phyloP scores from a whole-genome alignment of 495 filamentous ascomycete genomes.

The Podospora appendiculata region DNA sequence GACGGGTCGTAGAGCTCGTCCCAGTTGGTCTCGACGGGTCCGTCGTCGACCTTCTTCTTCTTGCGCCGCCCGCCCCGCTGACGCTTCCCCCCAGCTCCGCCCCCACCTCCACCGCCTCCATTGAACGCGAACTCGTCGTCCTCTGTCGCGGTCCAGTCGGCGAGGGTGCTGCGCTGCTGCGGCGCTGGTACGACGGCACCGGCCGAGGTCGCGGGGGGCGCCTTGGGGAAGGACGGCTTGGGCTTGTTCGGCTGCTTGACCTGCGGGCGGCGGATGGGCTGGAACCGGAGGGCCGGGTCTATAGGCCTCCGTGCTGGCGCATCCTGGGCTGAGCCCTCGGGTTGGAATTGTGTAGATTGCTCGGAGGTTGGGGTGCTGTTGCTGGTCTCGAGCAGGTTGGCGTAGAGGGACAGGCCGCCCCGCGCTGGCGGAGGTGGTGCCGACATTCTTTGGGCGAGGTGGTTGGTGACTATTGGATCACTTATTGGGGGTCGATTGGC shows the following conservation, averaged over 20 bases:
- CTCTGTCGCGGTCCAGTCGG: constrained; percentile 71
- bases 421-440: constrained; percentile 14
- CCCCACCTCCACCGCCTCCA: constrained; percentile 14
- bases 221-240: constrained; percentile 51
- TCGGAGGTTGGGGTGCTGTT: constrained; percentile 57
- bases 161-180: constrained; percentile 64
- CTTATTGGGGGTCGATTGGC: not conserved
- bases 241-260: constrained; percentile 54
- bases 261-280: constrained; percentile 67
- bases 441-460: not conserved
- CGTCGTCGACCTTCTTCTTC: constrained; percentile 74
- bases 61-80: constrained; percentile 71
- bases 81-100: constrained; percentile 17
- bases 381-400: constrained; percentile 44
- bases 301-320: constrained; percentile 61
- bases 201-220: constrained; percentile 8
- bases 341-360: constrained; percentile 67
- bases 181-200: constrained; percentile 12
- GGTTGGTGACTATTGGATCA: no score
- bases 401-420: constrained; percentile 47
- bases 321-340: constrained; percentile 47
- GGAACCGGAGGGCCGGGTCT: constrained; percentile 73
- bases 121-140: constrained; percentile 54
- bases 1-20: constrained; percentile 88
- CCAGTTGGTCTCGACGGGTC: constrained; percentile 66